phyloP scores from a whole-genome alignment of 164 flowering plant species.

The Brasenia schreberi region DNA sequence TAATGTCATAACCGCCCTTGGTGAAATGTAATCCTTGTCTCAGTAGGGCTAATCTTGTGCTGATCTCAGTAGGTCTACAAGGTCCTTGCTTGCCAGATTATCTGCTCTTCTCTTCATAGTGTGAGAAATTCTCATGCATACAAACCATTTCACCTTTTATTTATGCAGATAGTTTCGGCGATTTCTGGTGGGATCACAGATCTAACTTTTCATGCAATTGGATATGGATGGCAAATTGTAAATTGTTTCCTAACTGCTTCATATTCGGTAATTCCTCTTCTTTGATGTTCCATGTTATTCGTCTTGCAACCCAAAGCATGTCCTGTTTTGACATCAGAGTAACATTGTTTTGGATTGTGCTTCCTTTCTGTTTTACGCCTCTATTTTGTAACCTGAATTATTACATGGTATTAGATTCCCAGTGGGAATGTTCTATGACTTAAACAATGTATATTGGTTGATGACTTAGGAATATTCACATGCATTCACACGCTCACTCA shows the following conservation, averaged over 20 bases:
- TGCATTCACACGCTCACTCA: no score
- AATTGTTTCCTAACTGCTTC: constrained; percentile 96
- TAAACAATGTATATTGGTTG: no score
- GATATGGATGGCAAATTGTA: constrained; percentile 81
- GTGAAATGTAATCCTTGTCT: constrained; percentile 58
- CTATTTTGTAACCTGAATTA: no score
- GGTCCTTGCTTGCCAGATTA: not conserved
- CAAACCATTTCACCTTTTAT: not conserved
- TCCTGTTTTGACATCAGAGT: no score
- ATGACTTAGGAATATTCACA: no score
- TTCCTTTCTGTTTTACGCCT: not conserved
- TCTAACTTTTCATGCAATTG: constrained; percentile 80
- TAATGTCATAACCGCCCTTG: constrained; percentile 98
- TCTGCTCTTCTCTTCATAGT: not conserved
- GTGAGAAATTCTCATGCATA: not conserved
- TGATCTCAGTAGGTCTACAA: not conserved
- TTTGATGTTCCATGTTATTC: not conserved
- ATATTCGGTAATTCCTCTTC: constrained; percentile 67
- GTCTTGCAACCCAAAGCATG: not conserved
- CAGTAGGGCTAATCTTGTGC: no score
- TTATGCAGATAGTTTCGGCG: constrained; percentile 86
- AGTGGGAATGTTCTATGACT: no score
- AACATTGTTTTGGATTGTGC: not conserved
- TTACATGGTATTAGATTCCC: no score
- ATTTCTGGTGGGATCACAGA: constrained; percentile 93